Evolutionary conservation across 495 filamentous ascomycete genomes (phyloP).

Genomic region (Immersiella caudata): DNA sequence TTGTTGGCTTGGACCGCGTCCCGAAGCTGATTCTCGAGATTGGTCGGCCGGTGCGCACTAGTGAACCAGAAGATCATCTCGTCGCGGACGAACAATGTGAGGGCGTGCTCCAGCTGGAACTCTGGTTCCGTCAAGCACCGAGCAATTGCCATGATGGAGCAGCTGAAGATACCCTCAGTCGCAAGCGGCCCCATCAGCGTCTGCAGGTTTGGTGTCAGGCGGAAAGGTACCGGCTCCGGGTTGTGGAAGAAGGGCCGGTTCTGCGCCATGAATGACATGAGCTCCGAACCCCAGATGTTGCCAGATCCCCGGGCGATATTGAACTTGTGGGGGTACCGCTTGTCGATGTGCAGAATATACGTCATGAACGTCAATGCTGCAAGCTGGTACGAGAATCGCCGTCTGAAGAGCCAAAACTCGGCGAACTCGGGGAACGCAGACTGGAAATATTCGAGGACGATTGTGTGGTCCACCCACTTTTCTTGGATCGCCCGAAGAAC

Average conservation of each 20-base stretch:
- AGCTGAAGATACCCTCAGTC: conserved; percentile 91
- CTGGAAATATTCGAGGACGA: conserved; percentile 89
- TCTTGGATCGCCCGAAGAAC: conserved; percentile 89
- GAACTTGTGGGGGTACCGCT: conserved; percentile 92
- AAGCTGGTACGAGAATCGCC: conserved; percentile 93
- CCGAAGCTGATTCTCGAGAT: conserved; percentile 71
- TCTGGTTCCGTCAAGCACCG: conserved; percentile 93
- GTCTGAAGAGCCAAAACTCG: conserved; percentile 97
- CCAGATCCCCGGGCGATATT: conserved; percentile 86
- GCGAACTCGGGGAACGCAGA: conserved; percentile 83
- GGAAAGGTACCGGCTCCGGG: conserved; percentile 92
- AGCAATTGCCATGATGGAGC: conserved; percentile 92
- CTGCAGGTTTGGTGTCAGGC: conserved; percentile 94
- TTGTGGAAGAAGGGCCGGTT: conserved; percentile 89
- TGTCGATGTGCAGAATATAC: conserved; percentile 93
- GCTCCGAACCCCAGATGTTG: conserved; percentile 94
- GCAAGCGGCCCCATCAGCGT: conserved; percentile 92
- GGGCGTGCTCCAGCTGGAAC: conserved; percentile 85
- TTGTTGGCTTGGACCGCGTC: conserved; percentile 87
- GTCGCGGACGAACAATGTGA: conserved; percentile 91
- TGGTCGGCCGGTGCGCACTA: conserved; percentile 64
- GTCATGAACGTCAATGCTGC: conserved; percentile 99
- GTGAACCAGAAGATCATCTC: conserved; percentile 99
- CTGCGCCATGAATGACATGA: conserved; percentile 80
- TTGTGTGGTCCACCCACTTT: conserved; percentile 78